phyloP scores from a whole-genome alignment of 2,329 filamentous ascomycete species.

The Pseudogymnoascus sp. region DNA sequence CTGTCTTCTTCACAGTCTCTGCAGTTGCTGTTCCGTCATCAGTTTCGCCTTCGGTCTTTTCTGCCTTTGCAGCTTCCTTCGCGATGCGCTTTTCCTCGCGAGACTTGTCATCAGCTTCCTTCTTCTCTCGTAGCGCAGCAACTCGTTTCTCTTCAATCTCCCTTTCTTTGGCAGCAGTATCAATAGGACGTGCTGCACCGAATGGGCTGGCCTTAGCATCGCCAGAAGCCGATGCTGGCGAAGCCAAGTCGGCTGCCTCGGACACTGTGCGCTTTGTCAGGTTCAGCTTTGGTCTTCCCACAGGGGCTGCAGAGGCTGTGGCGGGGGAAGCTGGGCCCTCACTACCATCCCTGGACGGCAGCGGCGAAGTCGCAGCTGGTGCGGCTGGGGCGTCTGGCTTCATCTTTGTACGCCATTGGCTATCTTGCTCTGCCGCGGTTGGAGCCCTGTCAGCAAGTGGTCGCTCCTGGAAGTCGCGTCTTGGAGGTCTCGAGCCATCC shows the following conservation, averaged over 20 bases:
- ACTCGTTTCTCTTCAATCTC: constrained; percentile 85
- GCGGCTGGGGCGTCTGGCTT: constrained; percentile 56
- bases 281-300: constrained; percentile 72
- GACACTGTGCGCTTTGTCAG: constrained; percentile 86
- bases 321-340: constrained; percentile 68
- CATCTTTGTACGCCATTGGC: constrained; percentile 88
- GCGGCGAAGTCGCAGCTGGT: constrained; percentile 47
- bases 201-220: constrained; percentile 88
- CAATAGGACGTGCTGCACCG: constrained; percentile 85
- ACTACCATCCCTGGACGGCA: constrained; percentile 63
- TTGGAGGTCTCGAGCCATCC: constrained; percentile 65
- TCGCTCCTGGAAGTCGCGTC: constrained; percentile 66
- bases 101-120: constrained; percentile 52
- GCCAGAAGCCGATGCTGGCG: constrained; percentile 42
- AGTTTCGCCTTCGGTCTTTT: constrained; percentile 30
- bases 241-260: constrained; percentile 49
- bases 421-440: constrained; percentile 87
- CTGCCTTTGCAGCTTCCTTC: constrained; percentile 45
- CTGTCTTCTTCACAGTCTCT: constrained; percentile 24
- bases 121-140: constrained; percentile 68
- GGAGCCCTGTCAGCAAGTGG: constrained; percentile 60
- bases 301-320: constrained; percentile 46
- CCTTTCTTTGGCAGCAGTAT: constrained; percentile 81
- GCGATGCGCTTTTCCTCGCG: constrained; percentile 54
- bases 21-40: constrained; percentile 10